Evolutionary conservation across 768 basidiomycete genomes (phyloP).

Genomic region (Pholiota conissans): DNA sequence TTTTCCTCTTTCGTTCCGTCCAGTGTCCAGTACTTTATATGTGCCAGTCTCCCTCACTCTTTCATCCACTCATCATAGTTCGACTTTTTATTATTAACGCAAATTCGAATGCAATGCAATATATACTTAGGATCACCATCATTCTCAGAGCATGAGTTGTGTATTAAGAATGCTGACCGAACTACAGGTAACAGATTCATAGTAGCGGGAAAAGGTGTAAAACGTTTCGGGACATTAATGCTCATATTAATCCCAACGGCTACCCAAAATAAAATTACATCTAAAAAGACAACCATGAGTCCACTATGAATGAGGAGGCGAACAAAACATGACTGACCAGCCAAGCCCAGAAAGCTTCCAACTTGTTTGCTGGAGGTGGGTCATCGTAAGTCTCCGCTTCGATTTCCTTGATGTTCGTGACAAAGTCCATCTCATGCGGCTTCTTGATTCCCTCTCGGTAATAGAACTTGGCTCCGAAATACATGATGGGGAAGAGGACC

Average conservation of each 20-base stretch:
- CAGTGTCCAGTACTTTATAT: neutral
- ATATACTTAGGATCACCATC: neutral
- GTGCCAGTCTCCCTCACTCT: neutral
- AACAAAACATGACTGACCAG: conserved; percentile 50
- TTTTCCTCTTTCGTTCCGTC: neutral
- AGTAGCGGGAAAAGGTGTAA: neutral
- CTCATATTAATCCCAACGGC: neutral
- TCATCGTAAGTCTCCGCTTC: conserved; percentile 72
- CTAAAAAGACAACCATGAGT: neutral
- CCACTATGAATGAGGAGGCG: neutral
- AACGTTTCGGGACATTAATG: neutral
- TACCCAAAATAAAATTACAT: neutral
- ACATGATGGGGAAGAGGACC: conserved; percentile 72
- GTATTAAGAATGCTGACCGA: neutral
- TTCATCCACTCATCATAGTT: neutral
- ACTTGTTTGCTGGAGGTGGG: conserved; percentile 63
- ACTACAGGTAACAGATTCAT: neutral
- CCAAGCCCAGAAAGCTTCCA: conserved; percentile 78
- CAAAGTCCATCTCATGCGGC: conserved; percentile 82
- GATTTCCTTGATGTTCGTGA: conserved; percentile 66
- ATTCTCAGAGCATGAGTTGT: neutral
- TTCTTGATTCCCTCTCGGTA: conserved; percentile 46
- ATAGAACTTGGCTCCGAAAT: conserved; percentile 55
- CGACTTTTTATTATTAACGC: neutral
- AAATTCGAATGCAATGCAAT: conserved; percentile 5